phyloP scores from a whole-genome alignment of 2,329 filamentous ascomycete genomes.

The Blastomyces emzantsi region DNA sequence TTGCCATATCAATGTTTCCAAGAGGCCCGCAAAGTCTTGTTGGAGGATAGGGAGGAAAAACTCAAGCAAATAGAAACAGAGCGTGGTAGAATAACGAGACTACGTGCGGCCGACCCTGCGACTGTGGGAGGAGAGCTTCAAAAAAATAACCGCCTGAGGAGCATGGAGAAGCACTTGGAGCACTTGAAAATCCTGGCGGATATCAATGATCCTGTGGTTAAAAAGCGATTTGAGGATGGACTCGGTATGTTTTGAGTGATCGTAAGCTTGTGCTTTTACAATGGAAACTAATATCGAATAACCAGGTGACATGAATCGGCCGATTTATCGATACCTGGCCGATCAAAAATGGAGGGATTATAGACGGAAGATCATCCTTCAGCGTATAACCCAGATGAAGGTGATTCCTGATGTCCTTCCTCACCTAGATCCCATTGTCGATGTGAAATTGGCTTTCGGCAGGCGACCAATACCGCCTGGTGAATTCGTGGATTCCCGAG shows the following conservation, averaged over 20 bases:
- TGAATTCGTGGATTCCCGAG: slow-evolving; percentile 62
- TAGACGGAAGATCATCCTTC: slow-evolving; percentile 66
- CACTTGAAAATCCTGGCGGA: slow-evolving; percentile 80
- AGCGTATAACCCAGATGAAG: slow-evolving; percentile 78
- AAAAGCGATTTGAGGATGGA: slow-evolving; percentile 89
- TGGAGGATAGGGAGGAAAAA: slow-evolving; percentile 73
- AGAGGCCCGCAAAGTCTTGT: slow-evolving; percentile 77
- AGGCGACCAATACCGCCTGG: slow-evolving; percentile 63
- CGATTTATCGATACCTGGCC: slow-evolving; percentile 86
- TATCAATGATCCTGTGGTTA: slow-evolving; percentile 89
- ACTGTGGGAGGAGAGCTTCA: slow-evolving; percentile 53
- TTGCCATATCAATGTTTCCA: slow-evolving; percentile 97
- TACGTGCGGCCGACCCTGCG: slow-evolving; percentile 51
- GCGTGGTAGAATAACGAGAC: slow-evolving; percentile 56
- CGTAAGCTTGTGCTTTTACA: slow-evolving; percentile 9
- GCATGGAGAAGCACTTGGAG: slow-evolving; percentile 64
- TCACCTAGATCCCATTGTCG: slow-evolving; percentile 64
- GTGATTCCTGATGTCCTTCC: slow-evolving; percentile 84
- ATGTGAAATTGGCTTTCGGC: slow-evolving; percentile 75
- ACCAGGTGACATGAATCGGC: slow-evolving; percentile 86
- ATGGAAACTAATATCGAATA: slow-evolving; percentile 7
- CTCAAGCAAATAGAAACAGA: slow-evolving; percentile 60
- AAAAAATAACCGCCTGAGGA: slow-evolving; percentile 58
- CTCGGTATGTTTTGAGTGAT: slow-evolving; percentile 50
- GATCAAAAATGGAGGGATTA: slow-evolving; percentile 81